A percentile compares a stretch with the other conserved stretches of the same genome.
phyloP scores from a whole-genome alignment of 1,139 yeast species.

The Arxiozyma telluris region DNA sequence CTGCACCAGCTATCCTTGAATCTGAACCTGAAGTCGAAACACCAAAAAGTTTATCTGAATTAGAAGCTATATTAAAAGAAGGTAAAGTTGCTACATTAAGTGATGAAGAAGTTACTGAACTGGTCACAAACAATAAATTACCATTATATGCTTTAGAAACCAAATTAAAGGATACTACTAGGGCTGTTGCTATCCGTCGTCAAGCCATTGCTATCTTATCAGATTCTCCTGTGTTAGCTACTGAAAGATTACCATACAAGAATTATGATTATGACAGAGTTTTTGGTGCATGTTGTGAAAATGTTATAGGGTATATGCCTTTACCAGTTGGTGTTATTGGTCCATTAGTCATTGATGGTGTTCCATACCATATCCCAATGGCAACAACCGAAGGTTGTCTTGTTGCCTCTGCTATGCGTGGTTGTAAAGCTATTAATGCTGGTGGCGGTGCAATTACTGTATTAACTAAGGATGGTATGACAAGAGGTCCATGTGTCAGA shows the following conservation, averaged over 20 bases:
- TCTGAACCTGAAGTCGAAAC: neutral
- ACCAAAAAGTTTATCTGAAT: slow-evolving; percentile 32
- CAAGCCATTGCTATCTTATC: slow-evolving; percentile 79
- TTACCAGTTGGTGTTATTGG: slow-evolving; percentile 98
- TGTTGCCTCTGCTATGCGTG: slow-evolving; percentile 98
- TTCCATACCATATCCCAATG: slow-evolving; percentile 88
- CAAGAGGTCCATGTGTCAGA: slow-evolving; percentile 96
- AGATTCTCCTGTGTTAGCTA: slow-evolving; percentile 69
- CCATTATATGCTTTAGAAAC: slow-evolving; percentile 94
- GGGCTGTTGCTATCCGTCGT: slow-evolving; percentile 93
- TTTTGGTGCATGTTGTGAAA: slow-evolving; percentile 98
- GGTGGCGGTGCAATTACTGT: slow-evolving; percentile 97
- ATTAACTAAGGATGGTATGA: slow-evolving; percentile 94
- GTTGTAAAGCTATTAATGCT: slow-evolving; percentile 94
- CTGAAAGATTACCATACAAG: slow-evolving; percentile 65
- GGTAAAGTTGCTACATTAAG: slow-evolving; percentile 62
- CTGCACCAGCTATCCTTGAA: neutral
- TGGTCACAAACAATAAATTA: slow-evolving; percentile 74
- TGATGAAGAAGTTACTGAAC: slow-evolving; percentile 64
- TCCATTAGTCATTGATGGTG: slow-evolving; percentile 84
- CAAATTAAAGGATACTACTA: slow-evolving; percentile 73
- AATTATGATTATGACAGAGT: slow-evolving; percentile 92
- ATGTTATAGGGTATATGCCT: slow-evolving; percentile 95
- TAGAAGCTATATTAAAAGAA: slow-evolving; percentile 52
- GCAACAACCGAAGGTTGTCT: slow-evolving; percentile 99